Conservation (phyloP, 2,329 filamentous ascomycete species). For the Ascochyta lentis region DNA sequence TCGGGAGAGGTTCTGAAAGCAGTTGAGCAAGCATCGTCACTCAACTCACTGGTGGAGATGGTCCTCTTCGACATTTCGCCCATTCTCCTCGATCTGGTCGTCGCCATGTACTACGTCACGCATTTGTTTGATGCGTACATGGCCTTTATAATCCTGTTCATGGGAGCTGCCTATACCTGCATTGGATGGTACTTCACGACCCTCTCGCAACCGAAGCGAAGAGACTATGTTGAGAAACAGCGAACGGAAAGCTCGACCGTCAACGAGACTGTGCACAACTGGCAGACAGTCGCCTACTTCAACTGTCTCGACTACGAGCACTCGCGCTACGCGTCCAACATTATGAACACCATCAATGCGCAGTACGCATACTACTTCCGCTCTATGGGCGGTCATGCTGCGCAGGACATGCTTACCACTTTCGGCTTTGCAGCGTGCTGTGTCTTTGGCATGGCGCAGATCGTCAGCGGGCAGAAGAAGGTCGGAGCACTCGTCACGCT, state of each 20-base stretch:
- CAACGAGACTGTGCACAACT: constrained; percentile 65
- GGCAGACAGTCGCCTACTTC: constrained; percentile 67
- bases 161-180: constrained; percentile 59
- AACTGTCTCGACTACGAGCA: constrained; percentile 63
- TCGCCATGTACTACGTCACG: constrained; percentile 68
- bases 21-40: constrained; percentile 67
- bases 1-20: constrained; percentile 70
- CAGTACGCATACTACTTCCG: constrained; percentile 44
- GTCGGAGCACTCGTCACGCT: constrained; percentile 70
- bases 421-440: constrained; percentile 58
- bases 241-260: constrained; percentile 61
- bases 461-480: constrained; percentile 56
- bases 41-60: constrained; percentile 66
- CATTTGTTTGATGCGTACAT: constrained; percentile 66
- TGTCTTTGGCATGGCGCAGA: constrained; percentile 61
- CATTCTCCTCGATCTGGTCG: constrained; percentile 65
- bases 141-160: constrained; percentile 48
- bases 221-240: constrained; percentile 52
- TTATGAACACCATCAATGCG: constrained; percentile 47
- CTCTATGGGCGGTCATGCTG: constrained; percentile 43
- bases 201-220: constrained; percentile 52
- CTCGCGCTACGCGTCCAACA: constrained; percentile 54
- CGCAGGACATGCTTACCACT: constrained; percentile 57
- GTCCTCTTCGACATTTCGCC: constrained; percentile 67
- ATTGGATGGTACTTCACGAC: constrained; percentile 54